These are phyloP conservation scores for Trapa incisa DNA, from an alignment of 345 rosid genomes.

Conservation along the genomic window DNA sequence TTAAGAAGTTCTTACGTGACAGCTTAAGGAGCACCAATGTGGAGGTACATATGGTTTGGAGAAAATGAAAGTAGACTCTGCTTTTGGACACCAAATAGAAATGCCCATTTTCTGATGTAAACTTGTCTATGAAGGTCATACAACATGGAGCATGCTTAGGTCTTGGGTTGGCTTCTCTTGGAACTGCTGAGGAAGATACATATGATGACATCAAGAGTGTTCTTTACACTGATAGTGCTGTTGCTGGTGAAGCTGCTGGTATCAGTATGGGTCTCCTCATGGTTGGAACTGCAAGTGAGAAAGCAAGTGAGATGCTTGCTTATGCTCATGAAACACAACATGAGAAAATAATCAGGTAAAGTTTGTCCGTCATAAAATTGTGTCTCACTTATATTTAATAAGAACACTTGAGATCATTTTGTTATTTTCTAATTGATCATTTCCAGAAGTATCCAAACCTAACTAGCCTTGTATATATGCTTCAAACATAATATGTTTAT, in stretches of 20 bases:
- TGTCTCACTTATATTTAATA: not conserved
- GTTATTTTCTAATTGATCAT: not conserved
- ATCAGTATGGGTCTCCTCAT: conserved; percentile 94
- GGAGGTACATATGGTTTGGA: conserved; percentile 38
- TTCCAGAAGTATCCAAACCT: not conserved
- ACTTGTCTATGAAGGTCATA: conserved; percentile 52
- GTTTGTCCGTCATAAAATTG: not conserved
- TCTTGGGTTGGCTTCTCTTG: conserved; percentile 95
- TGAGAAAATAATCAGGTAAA: conserved; percentile 92
- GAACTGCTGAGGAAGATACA: conserved; percentile 95
- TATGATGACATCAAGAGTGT: conserved; percentile 83
- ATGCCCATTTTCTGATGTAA: conserved; percentile 3
- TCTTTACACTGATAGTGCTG: conserved; percentile 87
- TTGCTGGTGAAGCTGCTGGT: conserved; percentile 99
- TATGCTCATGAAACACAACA: conserved; percentile 99
- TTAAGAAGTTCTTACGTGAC: conserved; percentile 89
- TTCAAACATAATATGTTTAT: not conserved
- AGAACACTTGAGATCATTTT: too few relatives aligned
- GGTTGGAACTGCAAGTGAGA: conserved; percentile 99
- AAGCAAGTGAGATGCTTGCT: conserved; percentile 94
- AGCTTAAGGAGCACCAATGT: conserved; percentile 79
- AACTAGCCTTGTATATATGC: too few relatives aligned
- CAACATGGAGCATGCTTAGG: conserved; percentile 99
- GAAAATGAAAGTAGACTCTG: not conserved
- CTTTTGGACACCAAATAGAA: not conserved